A percentile compares a stretch with the other conserved stretches of the same genome.
phyloP scores from a whole-genome alignment of 2,329 filamentous ascomycete genomes.

The Nemania sp. region DNA sequence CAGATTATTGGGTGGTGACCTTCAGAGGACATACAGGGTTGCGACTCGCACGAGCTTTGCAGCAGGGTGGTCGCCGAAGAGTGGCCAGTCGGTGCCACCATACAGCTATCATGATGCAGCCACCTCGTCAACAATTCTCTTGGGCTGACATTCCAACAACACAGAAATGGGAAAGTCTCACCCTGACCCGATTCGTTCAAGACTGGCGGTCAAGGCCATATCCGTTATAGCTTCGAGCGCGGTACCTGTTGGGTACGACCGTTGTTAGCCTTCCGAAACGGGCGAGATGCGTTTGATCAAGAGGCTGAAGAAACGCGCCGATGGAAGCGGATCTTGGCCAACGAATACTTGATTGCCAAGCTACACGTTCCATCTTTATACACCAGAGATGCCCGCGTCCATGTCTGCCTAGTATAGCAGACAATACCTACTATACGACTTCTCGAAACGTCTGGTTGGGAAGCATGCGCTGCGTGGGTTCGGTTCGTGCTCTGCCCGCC shows the following conservation, averaged over 20 bases:
- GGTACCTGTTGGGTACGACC: conserved; percentile 22
- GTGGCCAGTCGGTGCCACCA: conserved; percentile 14
- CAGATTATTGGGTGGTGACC: neutral
- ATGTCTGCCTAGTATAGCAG: conserved; percentile 10
- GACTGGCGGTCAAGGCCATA: conserved; percentile 21
- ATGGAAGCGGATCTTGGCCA: conserved; percentile 8
- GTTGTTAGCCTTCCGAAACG: conserved; percentile 18
- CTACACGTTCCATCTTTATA: conserved; percentile 4
- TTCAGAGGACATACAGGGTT: conserved; percentile 10
- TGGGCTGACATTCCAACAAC: conserved; percentile 22
- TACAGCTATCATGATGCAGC: conserved; percentile 22
- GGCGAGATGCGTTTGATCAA: conserved; percentile 22
- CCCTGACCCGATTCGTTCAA: conserved; percentile 16
- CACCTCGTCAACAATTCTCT: conserved; percentile 17
- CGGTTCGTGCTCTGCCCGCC: conserved; percentile 19
- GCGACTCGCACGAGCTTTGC: conserved; percentile 19
- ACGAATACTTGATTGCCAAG: conserved; percentile 18
- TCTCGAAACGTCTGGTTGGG: neutral
- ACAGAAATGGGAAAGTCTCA: conserved; percentile 21
- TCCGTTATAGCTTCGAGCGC: conserved; percentile 3
- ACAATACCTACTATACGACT: conserved; percentile 9
- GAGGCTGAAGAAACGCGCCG: conserved; percentile 22
- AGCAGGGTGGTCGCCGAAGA: conserved; percentile 15
- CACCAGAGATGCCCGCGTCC: conserved; percentile 7
- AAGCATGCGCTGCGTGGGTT: conserved; percentile 20